These are phyloP conservation scores for Annulohypoxylon nitens DNA, from an alignment of 495 filamentous ascomycete species.

Conservation along the genomic window DNA sequence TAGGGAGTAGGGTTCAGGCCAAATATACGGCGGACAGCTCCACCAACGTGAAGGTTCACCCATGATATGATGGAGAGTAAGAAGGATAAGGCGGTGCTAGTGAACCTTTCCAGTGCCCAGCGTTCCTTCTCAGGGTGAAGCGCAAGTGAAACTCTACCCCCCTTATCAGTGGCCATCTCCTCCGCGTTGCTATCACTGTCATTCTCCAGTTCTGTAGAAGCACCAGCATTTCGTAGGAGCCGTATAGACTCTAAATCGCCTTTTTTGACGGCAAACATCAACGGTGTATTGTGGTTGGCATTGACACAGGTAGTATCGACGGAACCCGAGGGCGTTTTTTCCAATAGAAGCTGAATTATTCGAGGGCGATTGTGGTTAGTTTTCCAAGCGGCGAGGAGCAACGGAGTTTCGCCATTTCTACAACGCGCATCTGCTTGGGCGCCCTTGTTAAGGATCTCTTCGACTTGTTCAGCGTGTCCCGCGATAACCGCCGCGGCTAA, in stretches of 20 bases:
- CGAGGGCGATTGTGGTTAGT: conserved; percentile 4
- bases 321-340: background rate
- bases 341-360: conserved; percentile 18
- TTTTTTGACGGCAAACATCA: conserved; percentile 25
- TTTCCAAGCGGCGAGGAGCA: conserved; percentile 21
- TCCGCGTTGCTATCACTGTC: background rate
- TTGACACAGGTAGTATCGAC: conserved; percentile 8
- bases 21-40: background rate
- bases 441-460: background rate
- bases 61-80: background rate
- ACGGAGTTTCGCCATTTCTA: conserved; percentile 14
- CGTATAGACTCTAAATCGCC: conserved; percentile 25
- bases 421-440: conserved; percentile 12
- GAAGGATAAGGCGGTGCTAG: background rate
- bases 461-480: conserved; percentile 6
- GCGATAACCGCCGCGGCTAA: conserved; percentile 6
- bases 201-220: background rate
- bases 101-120: background rate
- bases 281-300: conserved; percentile 13
- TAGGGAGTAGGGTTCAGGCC: background rate
- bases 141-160: background rate
- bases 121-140: background rate
- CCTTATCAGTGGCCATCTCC: conserved; percentile 2
- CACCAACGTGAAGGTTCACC: background rate
- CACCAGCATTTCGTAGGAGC: conserved; percentile 18